phyloP scores from a whole-genome alignment of 78 protist genomes.

The Dictyostelium capitatum region DNA sequence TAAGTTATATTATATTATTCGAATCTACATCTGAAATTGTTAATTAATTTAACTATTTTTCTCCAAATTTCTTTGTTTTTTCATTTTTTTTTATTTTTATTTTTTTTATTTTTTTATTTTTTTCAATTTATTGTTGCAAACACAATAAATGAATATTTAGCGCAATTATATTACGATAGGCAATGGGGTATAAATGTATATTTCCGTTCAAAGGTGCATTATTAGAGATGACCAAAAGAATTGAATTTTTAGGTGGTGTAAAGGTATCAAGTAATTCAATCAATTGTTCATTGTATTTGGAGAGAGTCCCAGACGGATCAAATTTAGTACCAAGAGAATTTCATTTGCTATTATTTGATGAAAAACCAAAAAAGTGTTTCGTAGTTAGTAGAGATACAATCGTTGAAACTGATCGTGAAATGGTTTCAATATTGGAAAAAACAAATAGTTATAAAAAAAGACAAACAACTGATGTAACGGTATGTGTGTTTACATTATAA shows the following conservation, averaged over 20 bases:
- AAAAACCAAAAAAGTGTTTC: constrained; percentile 56
- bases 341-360: constrained; percentile 36
- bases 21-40: no score
- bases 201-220: constrained; percentile 44
- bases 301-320: constrained; percentile 68
- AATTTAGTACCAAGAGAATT: constrained; percentile 34
- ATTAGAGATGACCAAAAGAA: constrained; percentile 53
- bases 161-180: neutral
- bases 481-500: neutral
- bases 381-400: constrained; percentile 31
- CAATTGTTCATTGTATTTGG: constrained; percentile 56
- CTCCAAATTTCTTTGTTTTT: neutral
- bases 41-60: neutral
- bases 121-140: neutral
- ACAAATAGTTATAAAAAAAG: constrained; percentile 60
- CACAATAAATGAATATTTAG: neutral
- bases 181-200: constrained; percentile 25
- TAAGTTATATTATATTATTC: no score
- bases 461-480: constrained; percentile 28
- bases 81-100: neutral
- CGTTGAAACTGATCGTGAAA: constrained; percentile 50
- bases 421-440: constrained; percentile 61
- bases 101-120: neutral
- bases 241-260: constrained; percentile 70
- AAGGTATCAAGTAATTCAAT: constrained; percentile 46